phyloP scores from a whole-genome alignment of 768 basidiomycete genomes.

The Mycena polygramma region DNA sequence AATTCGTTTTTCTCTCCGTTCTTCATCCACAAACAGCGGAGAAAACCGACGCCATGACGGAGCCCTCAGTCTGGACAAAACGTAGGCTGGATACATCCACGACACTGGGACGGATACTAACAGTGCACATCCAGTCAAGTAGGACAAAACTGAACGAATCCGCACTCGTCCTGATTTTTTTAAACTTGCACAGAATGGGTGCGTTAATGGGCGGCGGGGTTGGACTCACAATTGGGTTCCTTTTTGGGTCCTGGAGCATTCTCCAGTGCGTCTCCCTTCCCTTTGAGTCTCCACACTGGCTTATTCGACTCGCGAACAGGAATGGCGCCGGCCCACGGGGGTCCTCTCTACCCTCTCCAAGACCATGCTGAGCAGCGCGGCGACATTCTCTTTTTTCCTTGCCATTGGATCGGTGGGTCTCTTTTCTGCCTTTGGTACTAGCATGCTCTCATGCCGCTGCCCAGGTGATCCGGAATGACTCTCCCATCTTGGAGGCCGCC shows the following conservation, averaged over 20 bases:
- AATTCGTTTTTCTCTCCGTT: conserved; percentile 27
- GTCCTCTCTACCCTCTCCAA: conserved; percentile 92
- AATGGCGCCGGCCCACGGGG: conserved; percentile 94
- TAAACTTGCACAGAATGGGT: conserved; percentile 76
- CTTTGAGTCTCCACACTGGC: neutral
- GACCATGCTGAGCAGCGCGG: conserved; percentile 98
- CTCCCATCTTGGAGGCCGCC: conserved; percentile 61
- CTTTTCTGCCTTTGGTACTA: neutral
- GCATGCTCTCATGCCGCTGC: conserved; percentile 28
- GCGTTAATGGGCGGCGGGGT: conserved; percentile 94
- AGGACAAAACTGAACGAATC: conserved; percentile 39
- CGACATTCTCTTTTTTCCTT: conserved; percentile 98
- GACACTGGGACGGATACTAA: conserved; percentile 19
- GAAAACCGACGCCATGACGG: conserved; percentile 54
- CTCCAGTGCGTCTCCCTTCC: conserved; percentile 70
- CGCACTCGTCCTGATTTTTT: conserved; percentile 23
- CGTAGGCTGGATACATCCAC: conserved; percentile 55
- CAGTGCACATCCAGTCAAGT: conserved; percentile 67
- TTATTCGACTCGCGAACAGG: conserved; percentile 54
- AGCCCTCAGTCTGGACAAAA: conserved; percentile 83
- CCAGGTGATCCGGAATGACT: conserved; percentile 93
- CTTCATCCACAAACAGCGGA: conserved; percentile 23
- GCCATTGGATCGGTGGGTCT: conserved; percentile 87
- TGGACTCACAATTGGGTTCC: conserved; percentile 96
- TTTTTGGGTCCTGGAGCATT: conserved; percentile 95